These are phyloP conservation scores for Pichia kluyveri DNA, from an alignment of 805 yeast species.

Conservation along the genomic window DNA sequence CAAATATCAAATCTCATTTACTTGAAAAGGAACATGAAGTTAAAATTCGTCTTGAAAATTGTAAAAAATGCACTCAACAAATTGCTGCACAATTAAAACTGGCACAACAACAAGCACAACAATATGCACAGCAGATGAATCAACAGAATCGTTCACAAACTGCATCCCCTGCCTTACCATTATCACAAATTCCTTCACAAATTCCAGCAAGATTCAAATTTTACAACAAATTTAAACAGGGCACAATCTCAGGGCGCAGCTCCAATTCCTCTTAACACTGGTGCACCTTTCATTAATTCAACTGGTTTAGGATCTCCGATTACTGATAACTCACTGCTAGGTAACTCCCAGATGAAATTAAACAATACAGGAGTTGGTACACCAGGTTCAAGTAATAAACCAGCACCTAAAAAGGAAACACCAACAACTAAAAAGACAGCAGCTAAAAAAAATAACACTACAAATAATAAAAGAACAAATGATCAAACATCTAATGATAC, in stretches of 20 bases:
- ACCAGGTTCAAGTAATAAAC: constrained; percentile 5
- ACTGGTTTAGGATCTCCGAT: neutral
- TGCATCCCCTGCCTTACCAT: neutral
- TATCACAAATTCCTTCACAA: constrained; percentile 3
- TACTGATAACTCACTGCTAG: neutral
- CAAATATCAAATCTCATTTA: constrained; percentile 36
- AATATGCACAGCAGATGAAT: constrained; percentile 3
- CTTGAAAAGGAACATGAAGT: constrained; percentile 41
- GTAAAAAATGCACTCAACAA: constrained; percentile 30
- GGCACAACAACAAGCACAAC: constrained; percentile 17
- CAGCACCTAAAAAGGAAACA: constrained; percentile 13
- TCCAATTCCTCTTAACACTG: neutral
- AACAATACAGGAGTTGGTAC: neutral
- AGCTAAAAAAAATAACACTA: constrained; percentile 10
- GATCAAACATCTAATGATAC: neutral
- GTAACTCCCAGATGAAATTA: neutral
- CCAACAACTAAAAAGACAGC: constrained; percentile 17
- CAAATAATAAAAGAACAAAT: constrained; percentile 7
- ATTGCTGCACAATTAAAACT: constrained; percentile 36
- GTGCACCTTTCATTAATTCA: neutral
- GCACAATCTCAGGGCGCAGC: constrained; percentile 10
- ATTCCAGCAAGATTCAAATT: constrained; percentile 15
- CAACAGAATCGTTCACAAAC: neutral
- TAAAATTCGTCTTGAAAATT: constrained; percentile 38
- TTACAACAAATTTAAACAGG: constrained; percentile 11